phyloP scores from a whole-genome alignment of 345 rosid genomes.

The Reutealis trisperma region DNA sequence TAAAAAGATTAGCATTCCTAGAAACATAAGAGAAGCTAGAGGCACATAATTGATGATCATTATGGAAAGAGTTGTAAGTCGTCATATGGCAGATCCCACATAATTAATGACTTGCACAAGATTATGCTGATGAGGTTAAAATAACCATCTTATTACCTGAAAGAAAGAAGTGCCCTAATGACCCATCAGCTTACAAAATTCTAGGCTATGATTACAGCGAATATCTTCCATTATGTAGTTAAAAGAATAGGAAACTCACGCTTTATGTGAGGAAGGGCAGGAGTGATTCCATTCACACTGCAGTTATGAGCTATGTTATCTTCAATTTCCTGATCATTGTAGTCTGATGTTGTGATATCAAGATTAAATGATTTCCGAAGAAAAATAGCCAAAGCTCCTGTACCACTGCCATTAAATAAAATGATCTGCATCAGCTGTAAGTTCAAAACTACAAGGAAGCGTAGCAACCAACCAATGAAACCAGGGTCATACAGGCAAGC shows the following conservation, averaged over 20 bases:
- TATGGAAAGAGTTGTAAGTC: neutral
- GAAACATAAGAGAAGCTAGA: neutral
- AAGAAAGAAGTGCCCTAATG: neutral
- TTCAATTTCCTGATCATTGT: conserved; percentile 79
- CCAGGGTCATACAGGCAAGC: neutral
- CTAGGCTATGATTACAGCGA: too few species aligned
- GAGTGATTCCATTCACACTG: conserved; percentile 60
- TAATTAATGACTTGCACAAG: neutral
- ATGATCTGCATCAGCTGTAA: conserved; percentile 16
- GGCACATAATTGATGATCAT: neutral
- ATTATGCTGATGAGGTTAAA: neutral
- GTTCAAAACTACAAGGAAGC: neutral
- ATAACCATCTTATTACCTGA: neutral
- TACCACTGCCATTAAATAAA: conserved; percentile 59
- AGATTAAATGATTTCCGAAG: conserved; percentile 60
- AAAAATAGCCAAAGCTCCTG: conserved; percentile 93
- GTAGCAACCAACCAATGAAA: neutral
- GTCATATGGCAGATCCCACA: neutral
- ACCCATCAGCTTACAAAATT: neutral
- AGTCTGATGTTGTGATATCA: conserved; percentile 90
- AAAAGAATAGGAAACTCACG: conserved; percentile 49
- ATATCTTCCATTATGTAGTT: neutral
- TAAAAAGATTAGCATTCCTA: neutral
- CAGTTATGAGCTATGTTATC: conserved; percentile 90
- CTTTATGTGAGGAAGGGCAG: conserved; percentile 77